These are phyloP conservation scores for Carpinus fangiana DNA, from an alignment of 306 rosid species.

Conservation along the genomic window DNA sequence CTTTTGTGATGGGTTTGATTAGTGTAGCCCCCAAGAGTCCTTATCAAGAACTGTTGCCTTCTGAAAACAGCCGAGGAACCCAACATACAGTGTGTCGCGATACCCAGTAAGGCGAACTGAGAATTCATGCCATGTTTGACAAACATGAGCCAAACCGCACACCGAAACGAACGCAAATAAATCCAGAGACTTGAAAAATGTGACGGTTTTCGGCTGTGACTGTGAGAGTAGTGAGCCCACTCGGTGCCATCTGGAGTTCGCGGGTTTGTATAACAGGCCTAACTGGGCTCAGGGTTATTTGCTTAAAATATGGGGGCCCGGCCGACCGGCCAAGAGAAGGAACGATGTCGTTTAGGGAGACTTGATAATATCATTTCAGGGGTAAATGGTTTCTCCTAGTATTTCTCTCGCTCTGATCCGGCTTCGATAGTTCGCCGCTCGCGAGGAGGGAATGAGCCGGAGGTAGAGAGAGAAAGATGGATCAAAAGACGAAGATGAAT, in stretches of 20 bases:
- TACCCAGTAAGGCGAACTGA: conserved; percentile 40
- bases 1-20: conserved; percentile 29
- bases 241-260: too few species aligned
- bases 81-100: conserved; percentile 46
- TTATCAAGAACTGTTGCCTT: conserved; percentile 67
- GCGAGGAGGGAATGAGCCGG: background rate
- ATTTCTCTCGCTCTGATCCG: background rate
- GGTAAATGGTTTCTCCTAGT: background rate
- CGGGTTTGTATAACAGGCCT: too few species aligned
- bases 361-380: too few species aligned
- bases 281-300: too few species aligned
- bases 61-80: conserved; percentile 66
- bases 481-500: conserved; percentile 49
- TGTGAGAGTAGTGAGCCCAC: too few species aligned
- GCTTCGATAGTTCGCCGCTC: background rate
- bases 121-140: conserved; percentile 49
- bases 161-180: background rate
- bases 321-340: too few species aligned
- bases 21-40: conserved; percentile 57
- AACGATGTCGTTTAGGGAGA: background rate
- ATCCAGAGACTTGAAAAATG: background rate
- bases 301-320: too few species aligned
- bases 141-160: conserved; percentile 44
- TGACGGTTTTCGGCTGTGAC: too few species aligned
- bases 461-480: conserved; percentile 27